Evolutionary conservation across 2,329 filamentous ascomycete species (phyloP).

Genomic region (Penicillium sp.): DNA sequence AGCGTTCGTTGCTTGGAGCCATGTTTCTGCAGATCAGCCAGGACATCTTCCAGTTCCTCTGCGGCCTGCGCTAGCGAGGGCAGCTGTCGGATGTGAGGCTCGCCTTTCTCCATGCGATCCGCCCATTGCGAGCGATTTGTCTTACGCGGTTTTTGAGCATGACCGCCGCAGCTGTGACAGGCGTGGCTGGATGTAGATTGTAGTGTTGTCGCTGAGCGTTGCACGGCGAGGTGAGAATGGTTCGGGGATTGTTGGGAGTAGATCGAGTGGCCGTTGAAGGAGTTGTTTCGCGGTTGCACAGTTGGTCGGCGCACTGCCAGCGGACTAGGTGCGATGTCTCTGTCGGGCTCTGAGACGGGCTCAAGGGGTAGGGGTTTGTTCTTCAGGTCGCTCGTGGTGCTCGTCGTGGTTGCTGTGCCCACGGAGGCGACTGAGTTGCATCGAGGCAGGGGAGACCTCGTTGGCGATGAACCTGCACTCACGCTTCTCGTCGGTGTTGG

Average conservation of each 20-base stretch:
- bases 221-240: slow-evolving; percentile 1
- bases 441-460: slow-evolving; percentile 4
- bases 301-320: slow-evolving; percentile 26
- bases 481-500: background rate
- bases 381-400: slow-evolving; percentile 33
- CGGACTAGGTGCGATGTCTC: slow-evolving; percentile 33
- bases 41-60: slow-evolving; percentile 34
- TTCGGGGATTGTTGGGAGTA: background rate
- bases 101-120: slow-evolving; percentile 9
- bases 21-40: slow-evolving; percentile 10
- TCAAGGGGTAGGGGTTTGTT: slow-evolving; percentile 48
- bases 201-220: background rate
- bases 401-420: slow-evolving; percentile 29
- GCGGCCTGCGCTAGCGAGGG: slow-evolving; percentile 39
- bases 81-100: slow-evolving; percentile 10
- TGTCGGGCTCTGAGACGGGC: slow-evolving; percentile 32
- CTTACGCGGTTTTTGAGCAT: background rate
- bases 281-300: background rate
- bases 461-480: background rate
- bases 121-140: slow-evolving; percentile 6
- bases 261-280: background rate
- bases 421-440: slow-evolving; percentile 18
- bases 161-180: slow-evolving; percentile 7
- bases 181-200: background rate
- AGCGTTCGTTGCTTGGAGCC: slow-evolving; percentile 13